A percentile compares a stretch with the other conserved stretches of the same genome.
Evolutionary conservation across 495 filamentous ascomycete genomes (phyloP).

Genomic region (Aspergillus cristatus): DNA sequence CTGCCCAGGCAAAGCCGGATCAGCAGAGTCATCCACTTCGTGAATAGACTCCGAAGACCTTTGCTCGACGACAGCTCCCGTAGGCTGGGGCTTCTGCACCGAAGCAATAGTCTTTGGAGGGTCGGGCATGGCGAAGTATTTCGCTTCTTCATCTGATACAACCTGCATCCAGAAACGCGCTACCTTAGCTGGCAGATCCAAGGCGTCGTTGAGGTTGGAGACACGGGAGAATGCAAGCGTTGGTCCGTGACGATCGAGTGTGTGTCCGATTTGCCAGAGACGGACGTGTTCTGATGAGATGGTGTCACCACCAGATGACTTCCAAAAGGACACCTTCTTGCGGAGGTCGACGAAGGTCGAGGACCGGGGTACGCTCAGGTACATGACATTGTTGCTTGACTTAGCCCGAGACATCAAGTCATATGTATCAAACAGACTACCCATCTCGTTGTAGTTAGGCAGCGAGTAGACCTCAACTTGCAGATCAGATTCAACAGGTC

Average conservation of each 20-base stretch:
- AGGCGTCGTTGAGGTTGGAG: constrained; percentile 23
- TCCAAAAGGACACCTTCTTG: constrained; percentile 30
- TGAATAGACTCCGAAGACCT: constrained; percentile 14
- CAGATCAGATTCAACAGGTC: constrained; percentile 14
- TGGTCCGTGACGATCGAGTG: constrained; percentile 24
- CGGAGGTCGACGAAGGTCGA: constrained; percentile 33
- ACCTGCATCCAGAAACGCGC: constrained; percentile 38
- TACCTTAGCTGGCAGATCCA: constrained; percentile 19
- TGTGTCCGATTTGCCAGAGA: constrained; percentile 36
- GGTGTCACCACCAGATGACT: constrained; percentile 15
- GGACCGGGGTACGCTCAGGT: constrained; percentile 30
- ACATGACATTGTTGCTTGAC: constrained; percentile 28
- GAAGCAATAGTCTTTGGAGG: constrained; percentile 15
- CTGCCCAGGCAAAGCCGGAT: too few relatives aligned
- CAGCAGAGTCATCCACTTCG: too few relatives aligned
- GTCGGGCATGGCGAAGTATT: constrained; percentile 36
- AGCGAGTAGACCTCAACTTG: constrained; percentile 36
- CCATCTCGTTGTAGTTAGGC: constrained; percentile 24
- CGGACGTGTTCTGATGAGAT: constrained; percentile 29
- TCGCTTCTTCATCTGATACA: constrained; percentile 34
- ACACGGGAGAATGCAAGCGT: constrained; percentile 30
- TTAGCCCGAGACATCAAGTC: constrained; percentile 39
- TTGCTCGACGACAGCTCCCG: constrained; percentile 23
- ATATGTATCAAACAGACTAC: constrained; percentile 35
- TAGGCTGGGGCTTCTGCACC: constrained; percentile 31